Conservation (phyloP, 352 stramenopile species). For the Phytophthora idaei region DNA sequence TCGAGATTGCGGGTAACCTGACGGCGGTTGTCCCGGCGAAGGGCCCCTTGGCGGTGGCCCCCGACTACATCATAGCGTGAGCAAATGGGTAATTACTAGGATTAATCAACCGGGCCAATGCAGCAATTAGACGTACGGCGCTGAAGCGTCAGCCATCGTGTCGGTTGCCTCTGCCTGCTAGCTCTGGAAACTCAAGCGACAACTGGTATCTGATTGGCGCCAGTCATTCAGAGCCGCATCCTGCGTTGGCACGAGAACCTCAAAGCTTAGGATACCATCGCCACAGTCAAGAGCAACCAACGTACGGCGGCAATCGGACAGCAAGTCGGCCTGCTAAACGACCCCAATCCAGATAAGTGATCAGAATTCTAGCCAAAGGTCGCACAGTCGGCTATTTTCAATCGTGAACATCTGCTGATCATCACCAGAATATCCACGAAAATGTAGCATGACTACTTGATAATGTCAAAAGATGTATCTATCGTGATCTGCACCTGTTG, state of each 20-base stretch:
- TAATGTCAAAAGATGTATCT: constrained; percentile 7
- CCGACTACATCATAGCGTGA: constrained; percentile 25
- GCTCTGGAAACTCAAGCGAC: not conserved
- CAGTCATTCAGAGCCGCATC: constrained; percentile 23
- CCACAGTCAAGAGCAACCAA: constrained; percentile 1
- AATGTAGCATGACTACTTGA: constrained; percentile 2
- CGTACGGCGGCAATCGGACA: constrained; percentile 17
- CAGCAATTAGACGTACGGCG: constrained; percentile 33
- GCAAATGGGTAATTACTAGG: not conserved
- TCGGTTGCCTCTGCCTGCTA: constrained; percentile 11
- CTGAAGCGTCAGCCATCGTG: constrained; percentile 33
- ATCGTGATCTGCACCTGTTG: constrained; percentile 2
- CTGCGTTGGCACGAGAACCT: constrained; percentile 12
- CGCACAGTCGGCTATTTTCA: constrained; percentile 26
- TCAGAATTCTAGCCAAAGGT: constrained; percentile 19
- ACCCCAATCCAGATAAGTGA: constrained; percentile 9
- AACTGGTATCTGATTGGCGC: constrained; percentile 12
- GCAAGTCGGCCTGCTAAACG: not conserved
- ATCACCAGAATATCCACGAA: constrained; percentile 3
- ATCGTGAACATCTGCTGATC: not conserved
- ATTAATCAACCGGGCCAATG: not conserved
- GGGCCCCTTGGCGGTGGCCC: constrained; percentile 42
- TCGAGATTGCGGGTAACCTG: constrained; percentile 59
- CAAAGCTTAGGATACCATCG: constrained; percentile 1
- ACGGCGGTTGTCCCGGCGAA: constrained; percentile 47